Conservation (phyloP, 2,329 filamentous ascomycete species). For the Penicillium sp. region DNA sequence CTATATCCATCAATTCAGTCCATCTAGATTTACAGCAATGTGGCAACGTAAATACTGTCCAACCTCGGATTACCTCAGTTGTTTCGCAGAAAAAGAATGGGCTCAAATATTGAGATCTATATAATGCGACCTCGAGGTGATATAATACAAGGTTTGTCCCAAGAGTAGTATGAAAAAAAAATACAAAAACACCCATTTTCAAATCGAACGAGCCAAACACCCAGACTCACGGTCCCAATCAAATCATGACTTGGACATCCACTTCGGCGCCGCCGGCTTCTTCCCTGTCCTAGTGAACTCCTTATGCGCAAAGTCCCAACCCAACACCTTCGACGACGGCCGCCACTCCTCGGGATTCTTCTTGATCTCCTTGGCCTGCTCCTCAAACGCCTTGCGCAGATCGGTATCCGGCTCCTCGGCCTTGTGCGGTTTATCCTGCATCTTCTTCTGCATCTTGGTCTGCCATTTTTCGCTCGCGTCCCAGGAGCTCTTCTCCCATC, state of each 20-base stretch:
- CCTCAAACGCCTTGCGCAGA: constrained; percentile 50
- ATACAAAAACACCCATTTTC: constrained; percentile 24
- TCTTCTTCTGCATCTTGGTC: constrained; percentile 41
- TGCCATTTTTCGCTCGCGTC: constrained; percentile 53
- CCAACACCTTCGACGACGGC: constrained; percentile 50
- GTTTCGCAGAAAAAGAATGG: not conserved
- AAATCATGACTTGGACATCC: constrained; percentile 15
- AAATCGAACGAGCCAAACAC: constrained; percentile 12
- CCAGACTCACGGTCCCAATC: no score
- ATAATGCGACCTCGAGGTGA: constrained; percentile 5
- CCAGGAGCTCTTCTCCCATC: constrained; percentile 65
- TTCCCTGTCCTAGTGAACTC: constrained; percentile 17
- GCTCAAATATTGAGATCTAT: constrained; percentile 6
- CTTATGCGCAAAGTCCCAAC: constrained; percentile 37
- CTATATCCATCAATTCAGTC: constrained; percentile 11
- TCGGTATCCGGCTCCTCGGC: constrained; percentile 25
- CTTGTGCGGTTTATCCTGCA: constrained; percentile 39
- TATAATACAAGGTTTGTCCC: constrained; percentile 15
- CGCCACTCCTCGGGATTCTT: constrained; percentile 64
- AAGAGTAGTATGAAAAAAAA: constrained; percentile 8
- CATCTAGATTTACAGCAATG: not conserved
- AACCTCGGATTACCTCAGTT: not conserved
- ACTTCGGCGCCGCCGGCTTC: constrained; percentile 4
- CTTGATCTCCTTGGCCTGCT: constrained; percentile 66
- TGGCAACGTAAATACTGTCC: not conserved